phyloP scores from a whole-genome alignment of 2,329 filamentous ascomycete genomes.

The Coniochaeta prunicola region DNA sequence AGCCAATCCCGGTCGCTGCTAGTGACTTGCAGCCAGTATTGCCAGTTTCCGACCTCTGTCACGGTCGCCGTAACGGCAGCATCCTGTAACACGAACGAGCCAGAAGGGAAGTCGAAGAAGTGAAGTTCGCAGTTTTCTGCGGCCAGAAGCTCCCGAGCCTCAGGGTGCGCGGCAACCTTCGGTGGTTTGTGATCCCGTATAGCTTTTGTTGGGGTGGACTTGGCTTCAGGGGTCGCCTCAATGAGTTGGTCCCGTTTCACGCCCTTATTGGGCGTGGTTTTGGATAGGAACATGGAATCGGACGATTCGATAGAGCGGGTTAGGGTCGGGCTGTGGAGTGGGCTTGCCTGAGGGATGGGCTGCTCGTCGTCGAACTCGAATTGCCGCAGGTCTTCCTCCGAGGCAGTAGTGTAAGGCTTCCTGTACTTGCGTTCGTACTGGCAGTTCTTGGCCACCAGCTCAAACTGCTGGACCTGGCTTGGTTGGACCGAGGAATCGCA shows the following conservation, averaged over 20 bases:
- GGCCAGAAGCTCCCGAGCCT: constrained; percentile 64
- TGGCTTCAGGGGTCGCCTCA: constrained; percentile 15
- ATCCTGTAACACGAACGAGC: constrained; percentile 79
- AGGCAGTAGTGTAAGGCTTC: constrained; percentile 70
- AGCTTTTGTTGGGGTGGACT: constrained; percentile 24
- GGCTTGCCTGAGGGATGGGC: constrained; percentile 58
- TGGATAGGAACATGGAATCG: constrained; percentile 48
- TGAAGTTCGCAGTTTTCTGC: constrained; percentile 80
- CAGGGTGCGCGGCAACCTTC: constrained; percentile 33
- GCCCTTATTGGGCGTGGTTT: constrained; percentile 34
- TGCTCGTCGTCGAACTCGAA: constrained; percentile 69
- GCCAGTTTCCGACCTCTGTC: constrained; percentile 81
- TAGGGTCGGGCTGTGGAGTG: constrained; percentile 51
- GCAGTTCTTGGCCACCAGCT: constrained; percentile 78
- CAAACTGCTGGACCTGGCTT: constrained; percentile 71
- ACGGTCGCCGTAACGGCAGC: constrained; percentile 69
- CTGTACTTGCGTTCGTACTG: constrained; percentile 97
- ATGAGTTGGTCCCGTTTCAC: constrained; percentile 31
- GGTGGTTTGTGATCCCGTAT: constrained; percentile 19
- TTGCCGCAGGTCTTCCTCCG: constrained; percentile 70
- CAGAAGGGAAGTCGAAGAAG: constrained; percentile 83
- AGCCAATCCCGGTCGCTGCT: constrained; percentile 72
- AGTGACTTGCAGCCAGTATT: constrained; percentile 89
- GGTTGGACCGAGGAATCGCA: constrained; percentile 69
- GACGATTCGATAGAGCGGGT: constrained; percentile 48